Conservation (phyloP, 768 basidiomycete genomes). For the Boletus fagicola region DNA sequence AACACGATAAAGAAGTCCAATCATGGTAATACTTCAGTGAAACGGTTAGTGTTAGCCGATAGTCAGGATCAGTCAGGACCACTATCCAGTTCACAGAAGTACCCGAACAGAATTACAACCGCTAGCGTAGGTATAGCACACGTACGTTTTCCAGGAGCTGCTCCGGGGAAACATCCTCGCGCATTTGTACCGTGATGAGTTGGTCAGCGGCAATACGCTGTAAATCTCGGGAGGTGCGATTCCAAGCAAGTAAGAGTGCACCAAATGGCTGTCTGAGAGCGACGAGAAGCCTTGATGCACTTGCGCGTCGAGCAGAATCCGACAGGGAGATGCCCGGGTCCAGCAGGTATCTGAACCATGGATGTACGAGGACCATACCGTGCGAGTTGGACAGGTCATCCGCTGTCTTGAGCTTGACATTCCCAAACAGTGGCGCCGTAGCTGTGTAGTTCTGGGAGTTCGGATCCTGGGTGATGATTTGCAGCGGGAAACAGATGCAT, state of each 20-base stretch:
- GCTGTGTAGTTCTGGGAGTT: neutral
- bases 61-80: too few species aligned
- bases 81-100: too few species aligned
- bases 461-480: neutral
- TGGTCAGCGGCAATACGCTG: conserved; percentile 13
- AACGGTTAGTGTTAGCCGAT: too few species aligned
- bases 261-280: conserved; percentile 13
- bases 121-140: conserved; percentile 10
- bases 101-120: neutral
- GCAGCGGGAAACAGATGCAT: conserved; percentile 8
- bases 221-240: neutral
- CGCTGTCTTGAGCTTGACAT: conserved; percentile 5
- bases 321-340: conserved; percentile 3
- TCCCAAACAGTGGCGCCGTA: neutral
- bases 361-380: conserved; percentile 11
- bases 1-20: neutral
- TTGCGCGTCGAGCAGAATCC: neutral
- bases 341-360: conserved; percentile 7
- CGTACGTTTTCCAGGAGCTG: conserved; percentile 1
- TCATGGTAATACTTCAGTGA: neutral
- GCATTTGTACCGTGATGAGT: conserved; percentile 7
- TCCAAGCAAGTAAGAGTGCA: conserved; percentile 9
- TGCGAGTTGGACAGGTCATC: conserved; percentile 4
- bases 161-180: conserved; percentile 6
- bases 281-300: conserved; percentile 6